Evolutionary conservation across 2,329 filamentous ascomycete species (phyloP).

Genomic region (Fusarium sacchari): DNA sequence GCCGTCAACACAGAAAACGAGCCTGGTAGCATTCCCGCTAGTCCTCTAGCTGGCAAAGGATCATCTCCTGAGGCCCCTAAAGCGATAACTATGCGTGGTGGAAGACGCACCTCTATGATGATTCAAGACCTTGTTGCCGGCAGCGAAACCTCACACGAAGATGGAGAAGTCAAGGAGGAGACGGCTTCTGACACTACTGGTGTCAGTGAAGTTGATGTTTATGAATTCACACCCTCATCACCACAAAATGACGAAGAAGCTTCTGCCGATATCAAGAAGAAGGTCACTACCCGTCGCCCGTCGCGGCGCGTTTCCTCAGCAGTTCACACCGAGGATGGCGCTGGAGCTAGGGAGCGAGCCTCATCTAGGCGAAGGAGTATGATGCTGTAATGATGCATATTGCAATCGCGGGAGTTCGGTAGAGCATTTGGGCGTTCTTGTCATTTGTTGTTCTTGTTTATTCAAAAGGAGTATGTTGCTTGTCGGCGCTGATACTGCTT

Average conservation of each 20-base stretch:
- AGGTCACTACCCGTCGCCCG: conserved; percentile 47
- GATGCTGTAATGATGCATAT: conserved; percentile 61
- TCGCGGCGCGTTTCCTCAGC: conserved; percentile 54
- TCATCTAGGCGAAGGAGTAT: conserved; percentile 64
- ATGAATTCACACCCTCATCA: conserved; percentile 64
- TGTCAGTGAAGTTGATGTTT: conserved; percentile 57
- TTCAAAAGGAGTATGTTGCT: conserved; percentile 38
- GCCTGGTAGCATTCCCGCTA: conserved; percentile 46
- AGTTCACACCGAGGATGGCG: conserved; percentile 49
- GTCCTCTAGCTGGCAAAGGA: conserved; percentile 56
- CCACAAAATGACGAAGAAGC: conserved; percentile 51
- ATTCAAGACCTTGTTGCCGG: conserved; percentile 23
- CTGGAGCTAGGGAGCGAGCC: conserved; percentile 43
- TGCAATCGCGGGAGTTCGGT: conserved; percentile 34
- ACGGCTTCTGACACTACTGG: conserved; percentile 34
- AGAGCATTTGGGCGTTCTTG: conserved; percentile 42
- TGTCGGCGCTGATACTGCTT: conserved; percentile 40
- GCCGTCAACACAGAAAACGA: conserved; percentile 16
- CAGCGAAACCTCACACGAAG: conserved; percentile 17
- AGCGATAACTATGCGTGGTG: conserved; percentile 53
- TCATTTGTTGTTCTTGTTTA: conserved; percentile 35
- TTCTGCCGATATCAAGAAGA: conserved; percentile 37
- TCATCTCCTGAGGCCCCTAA: conserved; percentile 45
- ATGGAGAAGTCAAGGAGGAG: conserved; percentile 24
- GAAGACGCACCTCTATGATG: conserved; percentile 53